These are phyloP conservation scores for Cryptomeria japonica DNA, from an alignment of 75 land plant species.

Conservation along the genomic window DNA sequence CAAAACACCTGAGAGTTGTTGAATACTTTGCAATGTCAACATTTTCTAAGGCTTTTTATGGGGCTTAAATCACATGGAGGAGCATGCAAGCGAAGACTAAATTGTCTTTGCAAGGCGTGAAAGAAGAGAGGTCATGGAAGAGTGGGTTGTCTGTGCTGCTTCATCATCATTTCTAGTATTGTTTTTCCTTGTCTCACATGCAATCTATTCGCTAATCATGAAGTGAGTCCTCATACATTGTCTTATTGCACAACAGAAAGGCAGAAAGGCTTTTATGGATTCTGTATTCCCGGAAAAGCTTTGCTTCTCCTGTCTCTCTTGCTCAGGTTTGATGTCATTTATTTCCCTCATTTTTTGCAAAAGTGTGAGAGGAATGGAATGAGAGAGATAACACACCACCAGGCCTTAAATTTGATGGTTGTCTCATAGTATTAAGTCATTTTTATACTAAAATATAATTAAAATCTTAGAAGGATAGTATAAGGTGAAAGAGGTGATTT, in stretches of 20 bases:
- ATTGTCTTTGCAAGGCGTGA: background rate
- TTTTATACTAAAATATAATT: no score
- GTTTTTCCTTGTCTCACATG: background rate
- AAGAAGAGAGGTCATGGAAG: background rate
- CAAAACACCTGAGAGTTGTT: background rate
- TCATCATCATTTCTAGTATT: background rate
- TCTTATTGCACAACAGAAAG: constrained; percentile 4
- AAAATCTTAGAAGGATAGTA: no score
- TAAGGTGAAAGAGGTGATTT: no score
- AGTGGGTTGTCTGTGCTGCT: background rate
- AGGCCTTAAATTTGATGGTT: no score
- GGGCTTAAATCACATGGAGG: background rate
- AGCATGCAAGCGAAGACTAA: background rate
- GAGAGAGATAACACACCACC: background rate
- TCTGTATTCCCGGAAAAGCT: constrained; percentile 4
- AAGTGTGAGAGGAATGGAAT: background rate
- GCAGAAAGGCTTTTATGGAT: background rate
- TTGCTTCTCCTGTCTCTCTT: background rate
- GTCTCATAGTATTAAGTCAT: no score
- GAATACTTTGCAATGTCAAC: background rate
- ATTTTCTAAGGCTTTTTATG: background rate
- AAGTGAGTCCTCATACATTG: background rate
- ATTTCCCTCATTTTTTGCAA: background rate
- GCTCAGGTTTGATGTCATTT: background rate
- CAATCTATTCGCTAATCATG: background rate